phyloP scores from a whole-genome alignment of 2,329 filamentous ascomycete genomes.

The Didymella pomorum region DNA sequence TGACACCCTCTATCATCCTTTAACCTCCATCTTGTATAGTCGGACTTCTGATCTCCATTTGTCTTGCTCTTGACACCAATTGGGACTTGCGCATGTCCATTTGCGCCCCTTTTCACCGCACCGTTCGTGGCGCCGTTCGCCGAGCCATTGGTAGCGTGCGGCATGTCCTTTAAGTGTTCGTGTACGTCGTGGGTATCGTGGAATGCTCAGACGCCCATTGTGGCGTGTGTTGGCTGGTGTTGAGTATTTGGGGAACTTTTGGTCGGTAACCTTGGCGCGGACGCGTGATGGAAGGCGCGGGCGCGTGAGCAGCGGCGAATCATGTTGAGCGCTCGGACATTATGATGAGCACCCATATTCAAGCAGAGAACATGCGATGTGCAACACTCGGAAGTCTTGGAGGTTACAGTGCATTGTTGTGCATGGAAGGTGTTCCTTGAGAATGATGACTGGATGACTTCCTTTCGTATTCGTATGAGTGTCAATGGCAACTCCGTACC shows the following conservation, averaged over 20 bases:
- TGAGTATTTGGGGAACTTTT: constrained; percentile 8
- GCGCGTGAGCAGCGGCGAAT: constrained; percentile 9
- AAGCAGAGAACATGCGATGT: not conserved
- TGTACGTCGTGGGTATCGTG: constrained; percentile 5
- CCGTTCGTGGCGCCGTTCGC: constrained; percentile 34
- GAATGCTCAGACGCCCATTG: constrained; percentile 8
- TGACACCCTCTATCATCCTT: constrained; percentile 83
- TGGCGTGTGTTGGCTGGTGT: constrained; percentile 10
- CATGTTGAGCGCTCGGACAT: constrained; percentile 14
- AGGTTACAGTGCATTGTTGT: not conserved
- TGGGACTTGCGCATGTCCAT: constrained; percentile 19
- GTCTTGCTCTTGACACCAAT: constrained; percentile 26
- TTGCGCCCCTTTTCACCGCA: constrained; percentile 25
- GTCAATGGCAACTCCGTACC: not conserved
- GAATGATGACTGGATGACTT: not conserved
- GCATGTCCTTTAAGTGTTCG: constrained; percentile 23
- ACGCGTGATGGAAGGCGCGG: constrained; percentile 16
- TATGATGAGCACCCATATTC: not conserved
- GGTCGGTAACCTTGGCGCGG: constrained; percentile 33
- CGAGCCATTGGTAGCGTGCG: constrained; percentile 34
- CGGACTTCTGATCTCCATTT: constrained; percentile 64
- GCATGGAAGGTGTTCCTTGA: not conserved
- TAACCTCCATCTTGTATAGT: constrained; percentile 84
- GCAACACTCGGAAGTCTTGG: constrained; percentile 10
- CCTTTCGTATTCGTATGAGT: not conserved